Conservation (phyloP, 495 filamentous ascomycete species). For the Podospora anserina region DNA sequence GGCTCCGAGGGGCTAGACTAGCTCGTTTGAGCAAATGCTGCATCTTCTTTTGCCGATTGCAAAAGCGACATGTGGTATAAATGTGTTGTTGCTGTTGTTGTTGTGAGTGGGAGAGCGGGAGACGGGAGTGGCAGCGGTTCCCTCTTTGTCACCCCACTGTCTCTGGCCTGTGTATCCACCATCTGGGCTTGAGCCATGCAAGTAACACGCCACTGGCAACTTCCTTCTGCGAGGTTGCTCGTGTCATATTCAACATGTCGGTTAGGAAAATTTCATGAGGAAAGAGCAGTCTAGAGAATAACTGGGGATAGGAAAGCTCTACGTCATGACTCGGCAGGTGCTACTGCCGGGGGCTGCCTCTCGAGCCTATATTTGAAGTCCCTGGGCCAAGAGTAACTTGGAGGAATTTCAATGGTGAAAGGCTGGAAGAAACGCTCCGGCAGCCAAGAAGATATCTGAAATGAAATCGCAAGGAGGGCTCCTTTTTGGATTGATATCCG, state of each 20-base stretch:
- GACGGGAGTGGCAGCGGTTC: background rate
- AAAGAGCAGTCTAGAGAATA: background rate
- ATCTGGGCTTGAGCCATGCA: conserved; percentile 7
- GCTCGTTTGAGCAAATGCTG: conserved; percentile 1
- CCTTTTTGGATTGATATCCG: background rate
- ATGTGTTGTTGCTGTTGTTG: background rate
- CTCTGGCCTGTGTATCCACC: conserved; percentile 9
- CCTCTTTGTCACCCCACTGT: conserved; percentile 2
- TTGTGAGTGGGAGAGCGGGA: background rate
- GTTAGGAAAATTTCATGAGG: background rate
- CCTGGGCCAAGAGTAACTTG: too few relatives aligned
- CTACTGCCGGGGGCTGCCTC: background rate
- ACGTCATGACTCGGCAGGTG: conserved; percentile 6
- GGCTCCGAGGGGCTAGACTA: background rate
- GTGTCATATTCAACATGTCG: background rate
- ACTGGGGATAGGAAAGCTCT: background rate
- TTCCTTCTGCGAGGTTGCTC: background rate
- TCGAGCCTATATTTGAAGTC: background rate
- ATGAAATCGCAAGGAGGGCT: background rate
- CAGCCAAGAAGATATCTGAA: background rate
- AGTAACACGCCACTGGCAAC: conserved; percentile 10
- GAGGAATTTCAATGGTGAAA: background rate
- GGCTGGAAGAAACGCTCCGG: background rate
- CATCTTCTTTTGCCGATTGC: background rate
- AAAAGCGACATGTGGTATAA: background rate